Evolutionary conservation across 768 basidiomycete genomes (phyloP).

Genomic region (Mycena venus): DNA sequence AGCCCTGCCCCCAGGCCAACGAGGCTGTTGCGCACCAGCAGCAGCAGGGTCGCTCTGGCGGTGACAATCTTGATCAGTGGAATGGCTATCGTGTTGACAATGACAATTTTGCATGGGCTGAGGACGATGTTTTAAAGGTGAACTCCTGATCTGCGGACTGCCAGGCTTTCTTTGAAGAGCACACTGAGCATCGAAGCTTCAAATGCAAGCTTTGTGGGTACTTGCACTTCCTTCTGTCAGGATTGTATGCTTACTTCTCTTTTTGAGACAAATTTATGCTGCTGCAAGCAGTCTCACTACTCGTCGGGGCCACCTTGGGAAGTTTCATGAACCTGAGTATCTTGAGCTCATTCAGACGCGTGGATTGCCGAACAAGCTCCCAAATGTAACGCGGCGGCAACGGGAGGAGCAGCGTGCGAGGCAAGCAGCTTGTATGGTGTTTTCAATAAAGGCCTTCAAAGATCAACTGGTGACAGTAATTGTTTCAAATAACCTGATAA

Average conservation of each 20-base stretch:
- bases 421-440: not conserved
- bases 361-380: conserved; percentile 4
- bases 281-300: not conserved
- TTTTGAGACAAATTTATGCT: not conserved
- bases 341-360: not conserved
- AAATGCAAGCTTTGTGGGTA: not conserved
- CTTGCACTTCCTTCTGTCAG: not conserved
- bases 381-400: not conserved
- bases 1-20: not conserved
- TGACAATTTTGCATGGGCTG: not conserved
- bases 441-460: not conserved
- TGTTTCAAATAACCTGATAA: conserved; percentile 8
- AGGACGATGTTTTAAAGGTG: not conserved
- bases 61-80: not conserved
- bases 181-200: not conserved
- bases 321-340: not conserved
- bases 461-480: not conserved
- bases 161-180: not conserved
- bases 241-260: not conserved
- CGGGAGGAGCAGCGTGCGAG: not conserved
- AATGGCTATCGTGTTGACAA: not conserved
- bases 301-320: not conserved
- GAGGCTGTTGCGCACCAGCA: not conserved
- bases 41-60: not conserved
- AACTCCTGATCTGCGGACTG: not conserved